Base-by-base conservation (phyloP, 2,329 filamentous ascomycete genomes). In the Rosellinia necatrix region DNA sequence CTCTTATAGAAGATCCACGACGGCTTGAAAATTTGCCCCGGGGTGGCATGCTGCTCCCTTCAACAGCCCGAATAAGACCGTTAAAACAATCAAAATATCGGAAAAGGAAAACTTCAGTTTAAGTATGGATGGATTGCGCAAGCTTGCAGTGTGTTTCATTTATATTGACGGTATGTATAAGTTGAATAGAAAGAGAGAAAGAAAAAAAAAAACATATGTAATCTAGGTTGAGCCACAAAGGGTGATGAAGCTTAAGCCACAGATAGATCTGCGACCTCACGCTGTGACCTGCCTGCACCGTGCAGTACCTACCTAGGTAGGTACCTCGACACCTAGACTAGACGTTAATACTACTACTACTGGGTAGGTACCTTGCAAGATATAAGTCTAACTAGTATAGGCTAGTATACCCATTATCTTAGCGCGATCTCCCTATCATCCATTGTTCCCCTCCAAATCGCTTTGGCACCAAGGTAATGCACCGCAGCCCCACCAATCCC, bases 401-500 rank as follows among this genome's bases (percentile, higher is more conserved):
- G 52, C 6, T 42, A 38, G 21, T 12, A 1, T 2, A 12, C 12
- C 1, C 17, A 29, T 63, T 63, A 63, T 62, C 61, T 63, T 63
- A 63, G 61, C 61, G 56, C 41, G n/a, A 19, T 43, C 29, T 46
- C 7, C n/a, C 43, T 55, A 58, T 53, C 44, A 32, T 15, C 29
- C 15, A 9, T 34, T 38, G 37, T 51, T 41, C 57, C 57, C 59
- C 59, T 53, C 56, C 53, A 47, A 46, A 41, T 42, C 40, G 53
- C 47, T 53, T 50, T 58, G 43, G 32, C 44, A 37, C 35, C n/a
- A 40, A 47, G 43, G 21, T 25, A 46, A 43, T 47, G 41, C 34
- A 46, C 53, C 44, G 30, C n/a, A 59, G 62, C 62, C 60, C 62
- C 62, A 63, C 60, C 60, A 62, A 63, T 64, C 62, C 62, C 62